Evolutionary conservation across 495 filamentous ascomycete species (phyloP).

Genomic region (Gamarada debralockiae): DNA sequence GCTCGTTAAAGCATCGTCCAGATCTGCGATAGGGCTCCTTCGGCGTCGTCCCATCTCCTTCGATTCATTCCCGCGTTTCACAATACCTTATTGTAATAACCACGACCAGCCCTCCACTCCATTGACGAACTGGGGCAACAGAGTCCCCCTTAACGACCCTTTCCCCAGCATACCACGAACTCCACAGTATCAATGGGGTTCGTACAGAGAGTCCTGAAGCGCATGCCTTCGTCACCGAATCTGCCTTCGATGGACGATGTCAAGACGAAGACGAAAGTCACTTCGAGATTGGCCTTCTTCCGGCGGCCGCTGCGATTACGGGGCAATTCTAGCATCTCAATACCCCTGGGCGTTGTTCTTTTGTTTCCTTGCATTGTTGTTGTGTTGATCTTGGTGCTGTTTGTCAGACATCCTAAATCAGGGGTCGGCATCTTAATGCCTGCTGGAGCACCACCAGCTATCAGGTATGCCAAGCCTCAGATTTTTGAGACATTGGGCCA

Average conservation of each 20-base stretch:
- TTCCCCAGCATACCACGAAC: conserved; percentile 8
- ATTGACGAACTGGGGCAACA: conserved; percentile 5
- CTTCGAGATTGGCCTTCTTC: conserved; percentile 72
- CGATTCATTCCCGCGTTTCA: conserved; percentile 26
- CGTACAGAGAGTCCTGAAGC: conserved; percentile 48
- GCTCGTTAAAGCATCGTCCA: conserved; percentile 22
- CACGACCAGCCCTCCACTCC: not conserved
- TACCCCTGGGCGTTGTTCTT: conserved; percentile 89
- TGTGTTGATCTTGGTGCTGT: conserved; percentile 83
- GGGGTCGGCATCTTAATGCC: conserved; percentile 83
- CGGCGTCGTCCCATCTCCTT: conserved; percentile 7
- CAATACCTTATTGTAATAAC: conserved; percentile 23
- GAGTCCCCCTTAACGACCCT: conserved; percentile 11
- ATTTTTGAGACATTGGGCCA: conserved; percentile 10
- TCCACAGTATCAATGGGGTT: conserved; percentile 43
- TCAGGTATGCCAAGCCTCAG: conserved; percentile 58
- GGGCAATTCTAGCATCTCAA: conserved; percentile 90
- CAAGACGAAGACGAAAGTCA: conserved; percentile 39
- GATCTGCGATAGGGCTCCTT: conserved; percentile 8
- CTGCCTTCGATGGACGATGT: conserved; percentile 36
- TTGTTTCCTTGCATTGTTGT: conserved; percentile 91
- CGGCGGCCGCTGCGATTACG: conserved; percentile 84
- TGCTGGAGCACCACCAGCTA: conserved; percentile 82
- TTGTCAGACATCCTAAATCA: conserved; percentile 83
- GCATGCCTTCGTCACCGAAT: conserved; percentile 36